Evolutionary conservation across 805 yeast species (phyloP).

Genomic region (Hanseniaspora lachancei): DNA sequence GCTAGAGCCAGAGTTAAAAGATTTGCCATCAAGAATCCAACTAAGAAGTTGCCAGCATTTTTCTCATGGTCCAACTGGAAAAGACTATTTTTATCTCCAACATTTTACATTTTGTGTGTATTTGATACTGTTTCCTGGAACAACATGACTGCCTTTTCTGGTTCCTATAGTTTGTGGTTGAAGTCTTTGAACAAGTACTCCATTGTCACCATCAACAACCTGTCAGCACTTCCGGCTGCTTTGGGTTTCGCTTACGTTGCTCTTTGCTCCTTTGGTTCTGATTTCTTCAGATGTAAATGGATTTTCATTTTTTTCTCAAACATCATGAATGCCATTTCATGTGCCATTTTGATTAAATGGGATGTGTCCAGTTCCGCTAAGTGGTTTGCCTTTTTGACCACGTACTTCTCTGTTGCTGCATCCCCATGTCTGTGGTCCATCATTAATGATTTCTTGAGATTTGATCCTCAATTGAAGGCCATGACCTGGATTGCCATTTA

Average conservation of each 20-base stretch:
- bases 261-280: conserved; percentile 37
- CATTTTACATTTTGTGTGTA: conserved; percentile 41
- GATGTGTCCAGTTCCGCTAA: conserved; percentile 43
- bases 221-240: conserved; percentile 45
- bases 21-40: conserved; percentile 25
- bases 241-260: conserved; percentile 42
- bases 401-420: conserved; percentile 50
- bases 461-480: conserved; percentile 43
- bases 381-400: conserved; percentile 51
- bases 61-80: conserved; percentile 39
- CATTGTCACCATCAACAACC: conserved; percentile 35
- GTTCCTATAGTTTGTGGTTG: conserved; percentile 52
- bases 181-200: conserved; percentile 35
- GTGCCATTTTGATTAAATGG: conserved; percentile 46
- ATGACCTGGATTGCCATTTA: conserved; percentile 46
- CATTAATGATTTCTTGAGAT: conserved; percentile 44
- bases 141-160: conserved; percentile 43
- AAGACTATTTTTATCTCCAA: conserved; percentile 38
- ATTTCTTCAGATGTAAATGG: conserved; percentile 39
- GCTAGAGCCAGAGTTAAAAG: conserved; percentile 35
- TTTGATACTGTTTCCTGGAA: conserved; percentile 53
- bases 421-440: conserved; percentile 49
- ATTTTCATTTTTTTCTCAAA: conserved; percentile 41
- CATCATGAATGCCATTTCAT: conserved; percentile 41
- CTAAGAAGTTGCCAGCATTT: conserved; percentile 22